These are phyloP conservation scores for Polymyxa betae DNA, from an alignment of 208 protist genomes.

Conservation along the genomic window DNA sequence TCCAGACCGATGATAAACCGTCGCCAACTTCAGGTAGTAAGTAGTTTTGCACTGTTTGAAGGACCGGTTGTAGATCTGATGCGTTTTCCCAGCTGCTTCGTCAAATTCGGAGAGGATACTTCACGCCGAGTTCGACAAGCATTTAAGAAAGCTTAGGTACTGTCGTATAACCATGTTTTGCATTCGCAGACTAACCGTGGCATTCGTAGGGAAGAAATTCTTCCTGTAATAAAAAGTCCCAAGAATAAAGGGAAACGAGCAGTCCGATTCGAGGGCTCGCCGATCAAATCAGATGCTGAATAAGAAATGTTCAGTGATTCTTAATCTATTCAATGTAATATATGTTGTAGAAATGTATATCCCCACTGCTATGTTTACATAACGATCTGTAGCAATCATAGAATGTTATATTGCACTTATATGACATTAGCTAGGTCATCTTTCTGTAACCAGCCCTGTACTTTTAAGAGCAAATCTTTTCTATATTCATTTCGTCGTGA, in stretches of 20 bases:
- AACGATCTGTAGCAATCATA: too few relatives aligned
- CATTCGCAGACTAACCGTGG: not conserved
- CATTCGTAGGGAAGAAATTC: not conserved
- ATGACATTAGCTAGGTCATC: too few relatives aligned
- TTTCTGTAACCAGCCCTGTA: not conserved
- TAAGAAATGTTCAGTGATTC: not conserved
- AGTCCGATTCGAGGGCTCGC: not conserved
- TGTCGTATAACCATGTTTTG: not conserved
- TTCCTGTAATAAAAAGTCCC: not conserved
- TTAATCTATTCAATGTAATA: not conserved
- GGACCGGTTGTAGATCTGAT: not conserved
- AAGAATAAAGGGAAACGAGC: not conserved
- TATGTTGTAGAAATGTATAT: too few relatives aligned
- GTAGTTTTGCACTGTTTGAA: not conserved
- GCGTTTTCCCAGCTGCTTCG: not conserved
- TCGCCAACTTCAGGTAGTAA: not conserved
- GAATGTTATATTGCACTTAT: too few relatives aligned
- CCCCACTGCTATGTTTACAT: too few relatives aligned
- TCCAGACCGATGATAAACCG: not conserved
- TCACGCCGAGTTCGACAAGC: constrained; percentile 41
- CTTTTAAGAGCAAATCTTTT: not conserved
- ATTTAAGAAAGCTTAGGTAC: not conserved
- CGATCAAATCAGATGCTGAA: not conserved
- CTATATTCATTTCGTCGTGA: not conserved
- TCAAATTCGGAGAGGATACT: not conserved